phyloP scores from a whole-genome alignment of 257 asterid species.

The Nicotiana benthamiana region DNA sequence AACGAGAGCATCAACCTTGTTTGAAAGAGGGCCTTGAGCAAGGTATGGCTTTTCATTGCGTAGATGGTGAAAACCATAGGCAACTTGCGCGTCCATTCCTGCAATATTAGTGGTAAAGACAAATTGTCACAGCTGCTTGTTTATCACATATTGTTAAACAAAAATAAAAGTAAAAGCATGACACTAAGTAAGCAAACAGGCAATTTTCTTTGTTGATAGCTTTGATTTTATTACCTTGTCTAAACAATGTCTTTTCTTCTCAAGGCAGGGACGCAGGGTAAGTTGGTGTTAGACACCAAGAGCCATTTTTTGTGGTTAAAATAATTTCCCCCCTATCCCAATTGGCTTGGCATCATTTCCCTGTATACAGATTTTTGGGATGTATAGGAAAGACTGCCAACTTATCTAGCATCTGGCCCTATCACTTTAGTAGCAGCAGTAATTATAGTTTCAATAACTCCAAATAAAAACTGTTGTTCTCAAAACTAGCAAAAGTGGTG shows the following conservation, averaged over 20 bases:
- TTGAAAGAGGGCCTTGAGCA: constrained; percentile 90
- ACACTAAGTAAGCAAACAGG: background rate
- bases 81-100: constrained; percentile 99
- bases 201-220: background rate
- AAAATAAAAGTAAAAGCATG: background rate
- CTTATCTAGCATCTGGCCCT: background rate
- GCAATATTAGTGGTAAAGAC: constrained; percentile 17
- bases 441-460: background rate
- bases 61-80: constrained; percentile 88
- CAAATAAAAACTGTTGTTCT: background rate
- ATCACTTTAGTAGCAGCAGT: background rate
- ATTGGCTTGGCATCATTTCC: background rate
- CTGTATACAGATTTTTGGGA: background rate
- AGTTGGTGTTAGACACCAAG: background rate
- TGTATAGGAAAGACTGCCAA: background rate
- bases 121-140: constrained; percentile 3
- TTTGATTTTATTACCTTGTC: background rate
- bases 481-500: background rate
- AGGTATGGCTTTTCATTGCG: constrained; percentile 91
- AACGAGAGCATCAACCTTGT: constrained; percentile 49
- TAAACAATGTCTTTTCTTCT: background rate
- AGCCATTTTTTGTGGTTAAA: background rate
- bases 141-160: background rate
- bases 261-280: background rate
- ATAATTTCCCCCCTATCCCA: background rate